A percentile compares a stretch with the other conserved stretches of the same genome.
phyloP scores from a whole-genome alignment of 345 rosid species.

The Jatropha curcas region DNA sequence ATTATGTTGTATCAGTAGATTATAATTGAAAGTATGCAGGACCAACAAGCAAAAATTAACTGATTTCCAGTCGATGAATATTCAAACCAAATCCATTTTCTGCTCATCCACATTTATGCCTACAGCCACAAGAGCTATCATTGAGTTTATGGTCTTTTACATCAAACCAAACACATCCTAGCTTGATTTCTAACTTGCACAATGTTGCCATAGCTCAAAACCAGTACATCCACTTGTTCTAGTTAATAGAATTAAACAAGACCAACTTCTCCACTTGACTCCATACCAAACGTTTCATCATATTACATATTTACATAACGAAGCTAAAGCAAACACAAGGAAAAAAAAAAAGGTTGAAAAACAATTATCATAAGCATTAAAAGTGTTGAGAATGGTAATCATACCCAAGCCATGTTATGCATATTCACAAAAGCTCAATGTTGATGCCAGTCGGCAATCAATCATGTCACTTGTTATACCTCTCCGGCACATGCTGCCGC shows the following conservation, averaged over 20 bases:
- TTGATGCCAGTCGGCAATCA: constrained; percentile 92
- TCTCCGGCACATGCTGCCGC: constrained; percentile 94
- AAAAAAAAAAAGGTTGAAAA: background rate
- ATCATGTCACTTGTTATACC: constrained; percentile 89
- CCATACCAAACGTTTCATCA: too few species aligned
- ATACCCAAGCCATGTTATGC: constrained; percentile 92
- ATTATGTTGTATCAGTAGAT: background rate
- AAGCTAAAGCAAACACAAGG: background rate
- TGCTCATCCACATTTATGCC: background rate
- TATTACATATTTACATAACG: background rate
- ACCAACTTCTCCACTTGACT: too few species aligned
- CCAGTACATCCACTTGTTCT: too few species aligned
- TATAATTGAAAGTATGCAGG: too few species aligned
- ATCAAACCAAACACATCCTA: background rate
- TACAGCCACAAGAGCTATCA: background rate
- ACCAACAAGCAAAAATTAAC: background rate
- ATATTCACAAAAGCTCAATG: constrained; percentile 90
- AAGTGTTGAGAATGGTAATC: constrained; percentile 4
- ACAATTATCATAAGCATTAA: background rate
- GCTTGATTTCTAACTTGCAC: background rate
- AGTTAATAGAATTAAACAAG: background rate
- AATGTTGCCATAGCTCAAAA: constrained; percentile 1
- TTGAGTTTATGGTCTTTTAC: background rate
- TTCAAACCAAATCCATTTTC: background rate
- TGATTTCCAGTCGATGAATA: background rate